Evolutionary conservation across 2,329 filamentous ascomycete species (phyloP).

Genomic region (Penicillium aurantiogriseum): DNA sequence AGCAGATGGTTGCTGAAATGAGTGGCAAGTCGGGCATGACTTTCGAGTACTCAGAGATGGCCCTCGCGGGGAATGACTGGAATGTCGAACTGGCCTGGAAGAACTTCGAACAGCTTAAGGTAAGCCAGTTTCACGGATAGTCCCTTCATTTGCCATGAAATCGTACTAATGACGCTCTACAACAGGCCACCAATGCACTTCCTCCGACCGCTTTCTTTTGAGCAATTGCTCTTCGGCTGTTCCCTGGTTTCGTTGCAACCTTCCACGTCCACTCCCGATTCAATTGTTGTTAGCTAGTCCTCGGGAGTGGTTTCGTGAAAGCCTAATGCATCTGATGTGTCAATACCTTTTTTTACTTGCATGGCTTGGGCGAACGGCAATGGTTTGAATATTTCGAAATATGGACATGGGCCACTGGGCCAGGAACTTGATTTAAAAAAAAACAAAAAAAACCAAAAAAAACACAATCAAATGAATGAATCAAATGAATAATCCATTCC

Average conservation of each 20-base stretch:
- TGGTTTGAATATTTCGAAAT: conserved; percentile 20
- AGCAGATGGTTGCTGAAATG: conserved; percentile 69
- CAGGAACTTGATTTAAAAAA: background rate
- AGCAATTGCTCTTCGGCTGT: background rate
- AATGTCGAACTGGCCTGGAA: conserved; percentile 71
- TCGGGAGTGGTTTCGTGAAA: conserved; percentile 8
- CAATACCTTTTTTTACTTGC: conserved; percentile 22
- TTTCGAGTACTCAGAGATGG: conserved; percentile 73
- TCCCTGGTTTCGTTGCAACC: background rate
- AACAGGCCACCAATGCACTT: conserved; percentile 42
- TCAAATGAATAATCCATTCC: background rate
- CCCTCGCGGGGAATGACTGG: conserved; percentile 76
- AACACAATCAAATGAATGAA: conserved; percentile 5
- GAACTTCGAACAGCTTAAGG: conserved; percentile 74
- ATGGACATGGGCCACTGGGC: conserved; percentile 16
- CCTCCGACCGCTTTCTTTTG: conserved; percentile 51
- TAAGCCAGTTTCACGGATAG: conserved; percentile 37
- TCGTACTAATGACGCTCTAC: conserved; percentile 20
- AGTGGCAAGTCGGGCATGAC: conserved; percentile 79
- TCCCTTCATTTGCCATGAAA: background rate
- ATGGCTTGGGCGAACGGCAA: conserved; percentile 36
- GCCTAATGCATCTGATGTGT: conserved; percentile 12
- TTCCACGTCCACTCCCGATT: background rate
- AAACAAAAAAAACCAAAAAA: conserved; percentile 5
- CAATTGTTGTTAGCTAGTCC: conserved; percentile 5